phyloP scores from a whole-genome alignment of 192 early-diverging fungal species.

The Coemansia sp. region DNA sequence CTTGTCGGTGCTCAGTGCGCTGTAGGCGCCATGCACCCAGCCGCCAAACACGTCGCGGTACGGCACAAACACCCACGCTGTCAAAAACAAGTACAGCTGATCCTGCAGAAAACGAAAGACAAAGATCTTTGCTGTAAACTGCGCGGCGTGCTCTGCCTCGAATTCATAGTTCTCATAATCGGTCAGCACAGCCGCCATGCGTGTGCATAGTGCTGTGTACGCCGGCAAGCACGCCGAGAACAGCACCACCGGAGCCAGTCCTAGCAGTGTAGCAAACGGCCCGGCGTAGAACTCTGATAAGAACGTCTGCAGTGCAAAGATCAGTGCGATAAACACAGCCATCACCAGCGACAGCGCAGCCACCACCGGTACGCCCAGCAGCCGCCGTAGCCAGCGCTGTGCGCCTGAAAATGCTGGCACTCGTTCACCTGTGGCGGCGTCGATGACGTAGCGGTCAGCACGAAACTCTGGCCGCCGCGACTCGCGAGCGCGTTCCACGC shows the following conservation, averaged over 20 bases:
- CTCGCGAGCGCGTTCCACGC: conserved; percentile 44
- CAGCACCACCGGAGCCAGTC: conserved; percentile 69
- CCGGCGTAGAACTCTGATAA: conserved; percentile 81
- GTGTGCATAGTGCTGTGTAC: conserved; percentile 65
- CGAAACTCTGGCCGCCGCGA: conserved; percentile 69
- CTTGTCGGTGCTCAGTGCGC: conserved; percentile 5
- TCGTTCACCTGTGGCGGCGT: conserved; percentile 73
- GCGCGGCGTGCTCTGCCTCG: conserved; percentile 65
- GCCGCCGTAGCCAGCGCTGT: conserved; percentile 66
- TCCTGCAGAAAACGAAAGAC: conserved; percentile 79
- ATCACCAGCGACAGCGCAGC: conserved; percentile 59
- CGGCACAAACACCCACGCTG: conserved; percentile 88
- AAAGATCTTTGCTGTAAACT: conserved; percentile 82
- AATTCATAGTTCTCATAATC: conserved; percentile 84
- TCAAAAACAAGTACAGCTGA: conserved; percentile 82
- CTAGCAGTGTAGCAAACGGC: conserved; percentile 62
- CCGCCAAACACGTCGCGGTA: conserved; percentile 67
- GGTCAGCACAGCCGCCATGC: conserved; percentile 62
- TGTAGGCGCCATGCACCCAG: conserved; percentile 40
- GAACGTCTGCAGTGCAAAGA: conserved; percentile 76
- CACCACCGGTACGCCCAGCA: conserved; percentile 60
- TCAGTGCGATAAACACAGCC: conserved; percentile 62
- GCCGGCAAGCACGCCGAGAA: conserved; percentile 74
- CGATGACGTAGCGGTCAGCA: conserved; percentile 57
- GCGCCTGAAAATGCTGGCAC: conserved; percentile 70